Percentiles rank a stretch among this genome's conserved stretches.
phyloP scores from a whole-genome alignment of 176 grass and related monocot genomes.

The Oryza punctata region DNA sequence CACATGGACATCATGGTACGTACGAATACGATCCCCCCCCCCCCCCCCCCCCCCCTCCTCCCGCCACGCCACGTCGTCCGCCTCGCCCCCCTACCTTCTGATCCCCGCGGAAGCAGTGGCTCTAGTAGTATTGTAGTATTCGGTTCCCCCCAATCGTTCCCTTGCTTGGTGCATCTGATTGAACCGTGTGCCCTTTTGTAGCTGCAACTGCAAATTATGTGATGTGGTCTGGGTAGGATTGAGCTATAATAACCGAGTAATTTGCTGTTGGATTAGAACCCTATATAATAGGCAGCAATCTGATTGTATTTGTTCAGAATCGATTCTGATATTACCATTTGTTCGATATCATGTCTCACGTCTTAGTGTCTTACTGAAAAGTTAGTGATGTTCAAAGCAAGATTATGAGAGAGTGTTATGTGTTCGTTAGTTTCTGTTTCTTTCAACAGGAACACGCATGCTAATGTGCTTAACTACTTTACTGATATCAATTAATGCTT shows the following conservation, averaged over 20 bases:
- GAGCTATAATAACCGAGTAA: too few species aligned
- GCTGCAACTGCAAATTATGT: too few species aligned
- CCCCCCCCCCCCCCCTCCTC: neutral
- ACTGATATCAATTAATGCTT: too few species aligned
- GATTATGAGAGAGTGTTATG: neutral
- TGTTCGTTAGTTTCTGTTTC: neutral
- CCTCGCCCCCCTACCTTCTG: neutral
- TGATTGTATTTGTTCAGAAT: neutral
- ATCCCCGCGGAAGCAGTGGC: neutral
- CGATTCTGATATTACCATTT: too few species aligned
- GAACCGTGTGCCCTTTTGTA: too few species aligned
- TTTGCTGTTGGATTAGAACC: too few species aligned
- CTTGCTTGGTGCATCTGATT: too few species aligned
- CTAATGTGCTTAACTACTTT: too few species aligned
- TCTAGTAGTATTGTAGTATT: neutral
- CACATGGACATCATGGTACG: constrained; percentile 99
- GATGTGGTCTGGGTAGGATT: neutral
- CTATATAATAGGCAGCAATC: too few species aligned
- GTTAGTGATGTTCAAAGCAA: neutral
- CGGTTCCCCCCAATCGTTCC: too few species aligned
- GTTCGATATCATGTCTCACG: neutral
- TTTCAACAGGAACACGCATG: too few species aligned
- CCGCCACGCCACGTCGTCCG: neutral
- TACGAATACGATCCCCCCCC: neutral
- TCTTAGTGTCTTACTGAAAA: neutral